Conservation (phyloP, 2,329 filamentous ascomycete genomes). For the Metarhizium guizhouense region DNA sequence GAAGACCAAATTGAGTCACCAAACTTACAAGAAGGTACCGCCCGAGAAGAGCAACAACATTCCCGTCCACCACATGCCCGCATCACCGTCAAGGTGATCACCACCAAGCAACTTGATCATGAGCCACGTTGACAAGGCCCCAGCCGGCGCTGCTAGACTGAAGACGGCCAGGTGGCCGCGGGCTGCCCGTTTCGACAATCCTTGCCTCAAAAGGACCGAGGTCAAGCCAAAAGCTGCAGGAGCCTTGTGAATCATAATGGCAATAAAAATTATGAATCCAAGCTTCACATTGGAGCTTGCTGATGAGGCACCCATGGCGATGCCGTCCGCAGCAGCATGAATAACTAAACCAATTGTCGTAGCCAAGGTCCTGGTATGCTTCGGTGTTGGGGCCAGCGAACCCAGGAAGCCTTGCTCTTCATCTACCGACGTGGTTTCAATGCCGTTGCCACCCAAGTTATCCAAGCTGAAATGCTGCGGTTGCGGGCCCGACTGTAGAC, state of each 20-base stretch:
- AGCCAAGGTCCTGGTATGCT: slow-evolving; percentile 57
- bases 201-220: slow-evolving; percentile 81
- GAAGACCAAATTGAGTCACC: background rate
- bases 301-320: slow-evolving; percentile 87
- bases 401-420: slow-evolving; percentile 51
- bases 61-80: slow-evolving; percentile 79
- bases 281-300: slow-evolving; percentile 65
- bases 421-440: slow-evolving; percentile 37
- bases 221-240: slow-evolving; percentile 93
- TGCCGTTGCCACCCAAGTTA: slow-evolving; percentile 49
- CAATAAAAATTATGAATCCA: slow-evolving; percentile 86
- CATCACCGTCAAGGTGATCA: slow-evolving; percentile 45
- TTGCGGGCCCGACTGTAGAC: slow-evolving; percentile 53
- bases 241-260: slow-evolving; percentile 96
- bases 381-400: slow-evolving; percentile 47
- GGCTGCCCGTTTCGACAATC: slow-evolving; percentile 76
- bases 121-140: slow-evolving; percentile 75
- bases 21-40: slow-evolving; percentile 81
- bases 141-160: slow-evolving; percentile 79
- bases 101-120: slow-evolving; percentile 67
- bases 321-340: slow-evolving; percentile 88
- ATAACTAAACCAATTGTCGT: slow-evolving; percentile 94
- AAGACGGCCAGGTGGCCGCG: slow-evolving; percentile 83
- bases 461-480: slow-evolving; percentile 85
- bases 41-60: slow-evolving; percentile 91